These are phyloP conservation scores for Vitis hybrid DNA, from an alignment of 177 flowering plant genomes.

Conservation along the genomic window DNA sequence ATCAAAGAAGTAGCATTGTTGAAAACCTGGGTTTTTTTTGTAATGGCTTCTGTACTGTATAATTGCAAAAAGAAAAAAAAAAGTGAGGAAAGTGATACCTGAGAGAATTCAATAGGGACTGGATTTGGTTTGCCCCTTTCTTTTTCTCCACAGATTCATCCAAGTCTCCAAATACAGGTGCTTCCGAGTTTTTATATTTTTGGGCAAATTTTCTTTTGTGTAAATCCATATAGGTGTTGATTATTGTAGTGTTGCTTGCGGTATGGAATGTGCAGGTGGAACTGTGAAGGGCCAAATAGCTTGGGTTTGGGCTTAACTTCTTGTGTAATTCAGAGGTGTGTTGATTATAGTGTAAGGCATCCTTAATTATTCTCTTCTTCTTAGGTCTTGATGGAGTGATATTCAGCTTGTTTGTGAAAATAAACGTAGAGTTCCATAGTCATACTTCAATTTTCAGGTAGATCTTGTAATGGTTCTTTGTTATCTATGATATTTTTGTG, in stretches of 20 bases:
- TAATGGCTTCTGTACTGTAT: constrained; percentile 31
- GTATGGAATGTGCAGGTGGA: constrained; percentile 33
- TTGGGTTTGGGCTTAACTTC: constrained; percentile 29
- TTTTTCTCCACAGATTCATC: constrained; percentile 16
- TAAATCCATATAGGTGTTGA: not conserved
- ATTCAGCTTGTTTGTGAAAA: constrained; percentile 30
- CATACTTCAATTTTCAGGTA: constrained; percentile 17
- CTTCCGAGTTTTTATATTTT: constrained; percentile 6
- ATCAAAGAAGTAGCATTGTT: constrained; percentile 20
- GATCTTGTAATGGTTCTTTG: not conserved
- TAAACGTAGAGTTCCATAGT: constrained; percentile 19
- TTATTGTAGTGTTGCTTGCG: constrained; percentile 12
- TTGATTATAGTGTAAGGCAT: constrained; percentile 30
- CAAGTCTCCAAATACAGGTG: constrained; percentile 29
- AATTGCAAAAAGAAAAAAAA: constrained; percentile 15
- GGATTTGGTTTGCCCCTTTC: constrained; percentile 30
- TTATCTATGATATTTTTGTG: not conserved
- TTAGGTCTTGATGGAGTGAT: constrained; percentile 26
- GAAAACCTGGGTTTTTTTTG: constrained; percentile 23
- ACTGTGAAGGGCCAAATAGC: constrained; percentile 22
- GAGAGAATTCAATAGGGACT: constrained; percentile 20
- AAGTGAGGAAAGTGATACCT: constrained; percentile 9
- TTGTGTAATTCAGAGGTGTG: constrained; percentile 34
- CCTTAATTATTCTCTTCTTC: constrained; percentile 26
- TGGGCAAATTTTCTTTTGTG: not conserved